Evolutionary conservation across 2,329 filamentous ascomycete genomes (phyloP), one percentile per base, ranked within the genome.

Genomic region (Aureobasidium sp.): DNA sequence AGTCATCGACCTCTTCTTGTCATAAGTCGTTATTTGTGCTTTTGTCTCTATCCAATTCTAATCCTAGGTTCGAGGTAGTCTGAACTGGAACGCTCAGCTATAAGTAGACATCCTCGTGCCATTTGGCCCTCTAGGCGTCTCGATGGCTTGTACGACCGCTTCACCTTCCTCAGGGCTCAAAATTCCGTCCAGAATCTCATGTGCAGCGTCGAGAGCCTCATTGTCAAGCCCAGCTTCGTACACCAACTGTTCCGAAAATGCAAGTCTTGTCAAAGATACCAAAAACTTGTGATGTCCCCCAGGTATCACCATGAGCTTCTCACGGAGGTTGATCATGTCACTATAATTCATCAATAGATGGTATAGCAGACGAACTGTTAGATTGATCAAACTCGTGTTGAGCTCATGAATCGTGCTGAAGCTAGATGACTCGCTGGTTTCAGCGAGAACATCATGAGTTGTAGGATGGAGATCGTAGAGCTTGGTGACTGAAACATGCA

Each of bases 221-320:
- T 87, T 83, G 39, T 89, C 87, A 59, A 96, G 87, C 0, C 87
- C 87, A 1, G 80, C 79, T 73, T 97, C 91, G 32, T 95, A 80
- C 11, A 94, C 82, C 9, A 89, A 74, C 34, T 90, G 88, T 64
- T 96, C 90, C 6, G 85, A 87, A 72, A 96, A 97, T 0, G 90
- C 91, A n/a, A 97, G 76, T 45, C 93, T 78, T 0, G 90, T 91
- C 48, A 99, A 77, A 2, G 85, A 85, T 10, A 97, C 83, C 1
- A 95, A 78, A 68, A 95, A 93, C 58, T 91, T 91, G 69, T 96
- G 91, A 57, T 85, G 83, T 0, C 87, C 89, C 3, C 90, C 90
- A 5, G 84, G 81, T 0, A 89, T 83, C 9, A 82, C 82, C 0
- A 82, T 80, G 5, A 96, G 78, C 72, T 93, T 95, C 53, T 83